Conservation (phyloP, 306 rosid species). For the Vachellia collinsii region DNA sequence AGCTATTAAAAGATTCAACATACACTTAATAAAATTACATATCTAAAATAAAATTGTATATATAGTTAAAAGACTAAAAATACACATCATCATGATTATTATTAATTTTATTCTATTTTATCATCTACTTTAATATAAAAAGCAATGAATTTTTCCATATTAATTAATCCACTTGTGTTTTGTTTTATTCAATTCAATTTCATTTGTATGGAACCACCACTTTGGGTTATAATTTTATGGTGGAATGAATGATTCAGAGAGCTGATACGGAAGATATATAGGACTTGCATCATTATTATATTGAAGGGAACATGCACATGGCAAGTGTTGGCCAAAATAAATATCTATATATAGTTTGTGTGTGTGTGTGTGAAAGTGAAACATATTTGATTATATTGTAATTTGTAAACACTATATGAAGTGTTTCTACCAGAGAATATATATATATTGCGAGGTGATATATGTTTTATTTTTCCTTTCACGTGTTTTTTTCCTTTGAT, state of each 20-base stretch:
- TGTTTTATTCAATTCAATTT: neutral
- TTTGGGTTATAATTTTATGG: neutral
- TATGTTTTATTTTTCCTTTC: neutral
- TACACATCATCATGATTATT: too few species aligned
- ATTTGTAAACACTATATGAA: neutral
- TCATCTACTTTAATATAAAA: neutral
- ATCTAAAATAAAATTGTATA: too few species aligned
- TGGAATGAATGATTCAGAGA: neutral
- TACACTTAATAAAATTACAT: too few species aligned
- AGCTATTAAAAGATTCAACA: too few species aligned
- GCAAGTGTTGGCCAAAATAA: neutral
- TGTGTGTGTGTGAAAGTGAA: neutral
- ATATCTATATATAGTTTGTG: too few species aligned
- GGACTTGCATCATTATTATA: neutral
- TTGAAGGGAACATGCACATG: neutral
- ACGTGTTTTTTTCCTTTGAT: neutral
- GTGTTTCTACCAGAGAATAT: neutral
- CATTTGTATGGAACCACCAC: neutral
- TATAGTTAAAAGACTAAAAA: too few species aligned
- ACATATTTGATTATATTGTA: too few species aligned
- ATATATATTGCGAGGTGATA: too few species aligned
- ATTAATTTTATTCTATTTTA: too few species aligned
- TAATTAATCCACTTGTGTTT: neutral
- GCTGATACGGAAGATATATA: neutral
- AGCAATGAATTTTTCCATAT: too few species aligned